Evolutionary conservation across 257 asterid species (phyloP), one percentile per base, ranked within the genome.

Genomic region (Gentiana macrophylla): DNA sequence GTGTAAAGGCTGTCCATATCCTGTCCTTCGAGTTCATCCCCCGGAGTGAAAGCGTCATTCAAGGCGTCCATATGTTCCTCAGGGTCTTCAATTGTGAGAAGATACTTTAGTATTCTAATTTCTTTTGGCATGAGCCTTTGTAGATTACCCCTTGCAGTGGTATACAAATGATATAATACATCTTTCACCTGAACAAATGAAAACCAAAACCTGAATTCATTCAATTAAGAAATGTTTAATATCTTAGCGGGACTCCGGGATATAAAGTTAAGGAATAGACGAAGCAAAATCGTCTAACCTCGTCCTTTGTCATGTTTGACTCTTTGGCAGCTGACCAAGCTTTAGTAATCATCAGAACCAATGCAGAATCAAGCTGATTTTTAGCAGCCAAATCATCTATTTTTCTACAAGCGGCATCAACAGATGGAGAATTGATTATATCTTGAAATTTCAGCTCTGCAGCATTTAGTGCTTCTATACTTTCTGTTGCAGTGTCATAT

Each of bases 261-360:
- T 24, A 24, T 10, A 41, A 41, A 10, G 46, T 41, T 5, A 4
- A 2, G 9, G 46, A 7, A 41, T 41, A 41, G 5, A 41, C 46
- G 9, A 4, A 37, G 44, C 15, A 59, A 48, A 62, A 64, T 41
- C 11, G 56, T 51, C 76, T 58, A 66, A 77, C 95, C 93, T 92
- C 97, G 41, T 78, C 93, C 79, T 81, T 81, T 69, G 78, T 61
- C 95, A 88, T 81, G 81, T 70, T 76, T 0, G 97, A 71, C 70
- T 85, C 99, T 74, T 92, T 92, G 64, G 97, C 89, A 67, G 89
- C 89, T 38, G 99, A 80, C 99, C 99, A 92, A 63, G 97, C 97
- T 75, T 92, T 92, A 34, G 94, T 69, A 61, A 81, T 77, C 94
- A 85, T 79, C 72, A 87, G 94, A 57, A 80, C 90, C 64, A 92